A percentile compares a stretch with the other conserved stretches of the same genome.
Conservation (phyloP, 179 eudicot species). For the Gypsophila paniculata region DNA sequence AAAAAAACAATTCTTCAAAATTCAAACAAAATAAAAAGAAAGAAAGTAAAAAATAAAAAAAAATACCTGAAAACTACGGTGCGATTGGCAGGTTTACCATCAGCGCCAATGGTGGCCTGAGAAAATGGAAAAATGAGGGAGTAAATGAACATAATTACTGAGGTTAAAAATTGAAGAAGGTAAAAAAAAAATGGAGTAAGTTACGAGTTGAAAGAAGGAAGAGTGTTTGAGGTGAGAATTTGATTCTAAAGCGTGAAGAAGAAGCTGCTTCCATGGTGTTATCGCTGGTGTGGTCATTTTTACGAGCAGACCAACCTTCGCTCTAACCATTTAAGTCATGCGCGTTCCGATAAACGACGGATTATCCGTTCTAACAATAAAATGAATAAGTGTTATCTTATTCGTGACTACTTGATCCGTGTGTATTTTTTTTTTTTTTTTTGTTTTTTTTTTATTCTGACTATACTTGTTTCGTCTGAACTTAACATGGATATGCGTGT, state of each 20-base stretch:
- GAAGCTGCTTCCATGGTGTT: conserved; percentile 76
- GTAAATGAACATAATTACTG: background rate
- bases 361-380: no score
- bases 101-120: conserved; percentile 74
- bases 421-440: no score
- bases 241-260: conserved; percentile 57
- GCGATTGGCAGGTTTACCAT: conserved; percentile 75
- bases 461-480: no score
- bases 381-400: no score
- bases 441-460: no score
- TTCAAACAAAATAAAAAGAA: no score
- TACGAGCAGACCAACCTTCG: no score
- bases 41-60: background rate
- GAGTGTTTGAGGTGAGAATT: conserved; percentile 69
- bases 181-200: background rate
- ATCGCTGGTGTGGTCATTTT: conserved; percentile 29
- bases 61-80: conserved; percentile 88
- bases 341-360: no score
- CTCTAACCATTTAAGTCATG: no score
- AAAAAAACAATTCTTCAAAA: no score
- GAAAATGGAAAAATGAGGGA: background rate
- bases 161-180: background rate
- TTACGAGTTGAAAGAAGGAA: conserved; percentile 72
- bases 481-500: no score
- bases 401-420: no score